Conservation (phyloP, 768 basidiomycete species). For the Termitomyces sp. region DNA sequence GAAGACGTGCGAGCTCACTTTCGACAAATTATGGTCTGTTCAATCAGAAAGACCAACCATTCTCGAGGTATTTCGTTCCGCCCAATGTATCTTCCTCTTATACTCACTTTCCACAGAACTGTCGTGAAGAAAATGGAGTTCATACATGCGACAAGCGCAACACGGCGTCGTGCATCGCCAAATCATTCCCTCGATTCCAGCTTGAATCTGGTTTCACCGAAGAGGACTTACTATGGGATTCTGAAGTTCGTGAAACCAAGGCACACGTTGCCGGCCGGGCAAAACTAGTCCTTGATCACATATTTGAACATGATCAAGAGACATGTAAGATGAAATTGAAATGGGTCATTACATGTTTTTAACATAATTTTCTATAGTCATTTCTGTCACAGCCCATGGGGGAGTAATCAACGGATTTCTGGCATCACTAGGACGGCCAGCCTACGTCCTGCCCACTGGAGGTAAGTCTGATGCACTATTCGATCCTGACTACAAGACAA, state of each 20-base stretch:
- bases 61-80: conserved; percentile 44
- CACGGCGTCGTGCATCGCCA: conserved; percentile 43
- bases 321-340: conserved; percentile 36
- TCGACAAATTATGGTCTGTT: conserved; percentile 32
- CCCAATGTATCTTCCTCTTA: neutral
- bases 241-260: conserved; percentile 51
- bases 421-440: conserved; percentile 38
- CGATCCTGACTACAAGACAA: neutral
- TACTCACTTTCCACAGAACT: conserved; percentile 38
- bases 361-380: conserved; percentile 34
- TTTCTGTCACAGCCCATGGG: conserved; percentile 67
- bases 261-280: conserved; percentile 48
- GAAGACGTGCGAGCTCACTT: conserved; percentile 52
- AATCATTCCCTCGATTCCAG: conserved; percentile 46
- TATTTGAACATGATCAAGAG: conserved; percentile 47
- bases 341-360: conserved; percentile 1
- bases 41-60: conserved; percentile 30
- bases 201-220: conserved; percentile 62
- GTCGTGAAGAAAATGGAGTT: conserved; percentile 63
- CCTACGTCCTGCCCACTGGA: conserved; percentile 55
- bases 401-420: conserved; percentile 61
- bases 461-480: conserved; percentile 34
- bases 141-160: conserved; percentile 73
- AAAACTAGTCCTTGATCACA: conserved; percentile 45
- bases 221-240: conserved; percentile 58